These are phyloP conservation scores for Thelephora terrestris DNA, from an alignment of 1,284 basidiomycete genomes.

Conservation along the genomic window DNA sequence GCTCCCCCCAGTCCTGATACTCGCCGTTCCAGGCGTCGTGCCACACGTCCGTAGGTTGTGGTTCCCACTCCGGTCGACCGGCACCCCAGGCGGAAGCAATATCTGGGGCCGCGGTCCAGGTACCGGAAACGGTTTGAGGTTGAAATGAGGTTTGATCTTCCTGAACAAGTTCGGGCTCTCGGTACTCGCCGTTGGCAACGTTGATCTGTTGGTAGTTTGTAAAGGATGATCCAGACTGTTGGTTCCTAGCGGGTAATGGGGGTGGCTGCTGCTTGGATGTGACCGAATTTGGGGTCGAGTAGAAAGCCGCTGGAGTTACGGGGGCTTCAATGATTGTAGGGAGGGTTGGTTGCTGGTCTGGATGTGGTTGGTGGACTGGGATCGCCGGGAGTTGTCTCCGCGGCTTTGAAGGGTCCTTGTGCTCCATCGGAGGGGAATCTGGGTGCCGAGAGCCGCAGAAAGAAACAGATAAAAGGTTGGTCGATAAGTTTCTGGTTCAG, in stretches of 20 bases:
- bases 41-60: slow-evolving; percentile 9
- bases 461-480: too few relatives aligned
- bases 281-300: slow-evolving; percentile 9
- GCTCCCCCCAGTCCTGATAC: slow-evolving; percentile 18
- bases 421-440: background rate
- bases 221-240: slow-evolving; percentile 2
- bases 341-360: background rate
- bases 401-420: background rate
- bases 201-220: slow-evolving; percentile 8
- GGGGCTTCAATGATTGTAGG: slow-evolving; percentile 6
- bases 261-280: slow-evolving; percentile 19
- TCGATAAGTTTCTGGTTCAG: too few relatives aligned
- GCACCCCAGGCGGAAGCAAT: slow-evolving; percentile 3
- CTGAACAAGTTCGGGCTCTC: slow-evolving; percentile 36
- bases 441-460: too few relatives aligned
- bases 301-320: slow-evolving; percentile 14
- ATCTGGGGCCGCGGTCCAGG: slow-evolving; percentile 4
- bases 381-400: slow-evolving; percentile 1
- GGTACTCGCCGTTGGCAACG: slow-evolving; percentile 21
- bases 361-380: background rate
- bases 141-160: slow-evolving; percentile 25
- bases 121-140: slow-evolving; percentile 8
- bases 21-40: slow-evolving; percentile 14
- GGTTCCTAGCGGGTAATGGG: slow-evolving; percentile 21
- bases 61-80: slow-evolving; percentile 10